Base-by-base conservation (phyloP, 208 protist genomes). In the Leishmania gerbilli region DNA sequence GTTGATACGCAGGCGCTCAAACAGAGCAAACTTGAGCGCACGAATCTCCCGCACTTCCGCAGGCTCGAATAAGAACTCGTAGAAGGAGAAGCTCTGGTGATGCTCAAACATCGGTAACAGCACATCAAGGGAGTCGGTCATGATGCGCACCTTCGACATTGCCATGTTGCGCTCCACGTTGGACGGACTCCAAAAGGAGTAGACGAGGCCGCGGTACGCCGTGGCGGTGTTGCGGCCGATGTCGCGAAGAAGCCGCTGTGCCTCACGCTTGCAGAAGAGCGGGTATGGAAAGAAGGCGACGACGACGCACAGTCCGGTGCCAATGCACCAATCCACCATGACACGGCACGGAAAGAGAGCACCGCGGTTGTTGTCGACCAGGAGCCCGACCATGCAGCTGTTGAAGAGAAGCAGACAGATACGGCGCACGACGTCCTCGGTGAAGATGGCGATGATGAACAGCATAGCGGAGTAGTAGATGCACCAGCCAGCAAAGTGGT, bases 341-440 rank as follows among this genome's bases (percentile, higher is more conserved):
- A 97, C 92, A 13, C 89, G 89, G 72, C 90, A 96, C 40, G 93
- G 88, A 83, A 87, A 96, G 13, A 90, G 7, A 37, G 77, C 76
- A 60, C 71, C 75, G 47, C 84, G 83, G 37, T 58, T 55, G n/a
- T 77, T 62, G 64, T 91, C 65, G 19, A 91, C 60, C 15, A 97
- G 85, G 9, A 97, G 55, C 8, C 91, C 90, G 40, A 97, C 88
- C 80, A 92, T 92, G 77, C 92, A 95, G 72, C 72, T 93, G 85
- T 97, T 97, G 86, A 96, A 96, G 7, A 97, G 86, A n/a, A 96
- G 90, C n/a, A 97, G 88, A 79, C 85, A 93, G 71, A 96, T 93
- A 37, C 95, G 91, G 7, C 92, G 89, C 64, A 84, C 86, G 74
- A 94, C 92, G 47, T 80, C 84, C 37, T 96, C 92, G 40, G 93